These are phyloP conservation scores for Fusarium sarcochroum DNA, from an alignment of 2,329 filamentous ascomycete genomes.

Conservation along the genomic window DNA sequence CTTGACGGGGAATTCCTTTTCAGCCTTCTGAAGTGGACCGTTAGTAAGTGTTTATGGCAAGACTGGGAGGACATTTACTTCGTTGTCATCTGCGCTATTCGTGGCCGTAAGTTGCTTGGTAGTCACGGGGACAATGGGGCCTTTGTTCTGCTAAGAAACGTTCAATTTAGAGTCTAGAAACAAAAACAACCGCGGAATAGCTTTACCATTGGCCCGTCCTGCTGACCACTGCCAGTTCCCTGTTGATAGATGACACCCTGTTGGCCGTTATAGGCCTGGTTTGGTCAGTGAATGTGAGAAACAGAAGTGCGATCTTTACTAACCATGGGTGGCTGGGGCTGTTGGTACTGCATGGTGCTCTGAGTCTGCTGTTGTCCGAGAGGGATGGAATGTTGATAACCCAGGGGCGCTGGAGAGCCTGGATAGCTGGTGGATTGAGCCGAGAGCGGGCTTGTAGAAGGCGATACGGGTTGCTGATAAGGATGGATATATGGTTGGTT, in stretches of 20 bases:
- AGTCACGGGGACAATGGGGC: slow-evolving; percentile 30
- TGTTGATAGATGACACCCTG: slow-evolving; percentile 42
- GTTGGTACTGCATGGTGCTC: slow-evolving; percentile 42
- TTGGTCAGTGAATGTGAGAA: slow-evolving; percentile 11
- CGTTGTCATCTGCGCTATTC: slow-evolving; percentile 31
- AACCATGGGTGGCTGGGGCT: slow-evolving; percentile 39
- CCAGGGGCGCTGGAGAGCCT: slow-evolving; percentile 16
- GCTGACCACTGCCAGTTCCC: slow-evolving; percentile 38
- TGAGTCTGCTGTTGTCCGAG: slow-evolving; percentile 30
- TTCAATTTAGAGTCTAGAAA: slow-evolving; percentile 47
- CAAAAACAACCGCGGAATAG: slow-evolving; percentile 49
- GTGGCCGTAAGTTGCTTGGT: slow-evolving; percentile 21
- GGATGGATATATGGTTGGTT: slow-evolving; percentile 41
- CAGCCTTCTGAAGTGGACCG: slow-evolving; percentile 22
- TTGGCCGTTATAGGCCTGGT: slow-evolving; percentile 37
- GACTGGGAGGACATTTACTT: slow-evolving; percentile 28
- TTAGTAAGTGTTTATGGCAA: slow-evolving; percentile 14
- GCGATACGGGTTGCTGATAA: slow-evolving; percentile 40
- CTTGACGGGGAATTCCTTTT: slow-evolving; percentile 47
- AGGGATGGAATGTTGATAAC: slow-evolving; percentile 28
- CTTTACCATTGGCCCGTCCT: slow-evolving; percentile 49
- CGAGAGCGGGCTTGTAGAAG: slow-evolving; percentile 39
- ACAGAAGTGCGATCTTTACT: not conserved
- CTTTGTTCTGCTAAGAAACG: slow-evolving; percentile 43
- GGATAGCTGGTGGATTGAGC: slow-evolving; percentile 31